Percentiles rank a stretch among this genome's conserved stretches.
phyloP scores from a whole-genome alignment of 2,329 filamentous ascomycete species.

The Phialophora verrucosa region DNA sequence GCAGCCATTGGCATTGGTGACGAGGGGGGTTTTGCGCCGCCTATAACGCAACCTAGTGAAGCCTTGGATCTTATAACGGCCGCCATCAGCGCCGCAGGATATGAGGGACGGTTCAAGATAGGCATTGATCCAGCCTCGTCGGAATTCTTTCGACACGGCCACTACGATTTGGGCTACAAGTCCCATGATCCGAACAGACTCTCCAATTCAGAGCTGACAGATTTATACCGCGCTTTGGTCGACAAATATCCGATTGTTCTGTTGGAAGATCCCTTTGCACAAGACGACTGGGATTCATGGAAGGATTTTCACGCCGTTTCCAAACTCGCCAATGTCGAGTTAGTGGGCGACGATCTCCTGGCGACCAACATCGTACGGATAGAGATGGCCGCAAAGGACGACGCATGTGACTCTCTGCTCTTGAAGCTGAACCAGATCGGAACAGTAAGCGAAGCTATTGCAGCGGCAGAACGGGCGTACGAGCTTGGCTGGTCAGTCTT shows the following conservation, averaged over 20 bases:
- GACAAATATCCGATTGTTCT: constrained; percentile 48
- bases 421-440: constrained; percentile 55
- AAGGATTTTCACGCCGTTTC: constrained; percentile 47
- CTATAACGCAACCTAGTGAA: constrained; percentile 45
- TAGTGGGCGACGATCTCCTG: constrained; percentile 52
- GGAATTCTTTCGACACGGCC: constrained; percentile 46
- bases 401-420: constrained; percentile 50
- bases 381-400: constrained; percentile 45
- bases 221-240: constrained; percentile 44
- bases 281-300: constrained; percentile 51
- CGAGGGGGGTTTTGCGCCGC: constrained; percentile 48
- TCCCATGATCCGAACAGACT: constrained; percentile 38
- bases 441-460: constrained; percentile 50
- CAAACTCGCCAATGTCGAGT: constrained; percentile 44
- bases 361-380: constrained; percentile 49
- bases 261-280: constrained; percentile 51
- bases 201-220: constrained; percentile 41
- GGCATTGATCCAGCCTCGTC: constrained; percentile 51
- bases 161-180: constrained; percentile 51
- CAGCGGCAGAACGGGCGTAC: constrained; percentile 45
- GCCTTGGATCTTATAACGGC: constrained; percentile 44
- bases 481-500: constrained; percentile 50
- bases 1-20: constrained; percentile 46
- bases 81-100: constrained; percentile 41
- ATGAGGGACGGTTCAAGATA: constrained; percentile 46